These are phyloP conservation scores for Botrytis byssoidea DNA, from an alignment of 2,329 filamentous ascomycete genomes.

Conservation along the genomic window DNA sequence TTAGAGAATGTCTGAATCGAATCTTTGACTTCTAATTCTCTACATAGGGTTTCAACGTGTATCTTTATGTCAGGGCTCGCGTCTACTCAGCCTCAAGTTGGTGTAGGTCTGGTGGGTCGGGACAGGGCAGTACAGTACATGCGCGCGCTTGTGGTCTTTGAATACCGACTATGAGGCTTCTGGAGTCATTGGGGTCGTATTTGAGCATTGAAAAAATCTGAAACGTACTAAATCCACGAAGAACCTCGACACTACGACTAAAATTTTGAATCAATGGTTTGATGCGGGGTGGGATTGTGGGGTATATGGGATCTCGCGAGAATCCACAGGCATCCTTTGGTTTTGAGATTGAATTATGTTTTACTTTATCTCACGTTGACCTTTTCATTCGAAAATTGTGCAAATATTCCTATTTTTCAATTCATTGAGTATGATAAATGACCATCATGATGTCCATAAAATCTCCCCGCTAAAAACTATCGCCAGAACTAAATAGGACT, in stretches of 20 bases:
- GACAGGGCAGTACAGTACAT: background rate
- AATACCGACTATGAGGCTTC: background rate
- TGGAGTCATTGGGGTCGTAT: background rate
- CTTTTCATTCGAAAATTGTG: background rate
- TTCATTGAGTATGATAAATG: background rate
- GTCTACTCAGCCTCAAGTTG: background rate
- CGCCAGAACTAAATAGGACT: background rate
- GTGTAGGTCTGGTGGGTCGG: background rate
- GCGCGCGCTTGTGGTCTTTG: background rate
- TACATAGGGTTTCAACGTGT: background rate
- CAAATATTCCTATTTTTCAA: background rate
- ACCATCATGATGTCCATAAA: background rate
- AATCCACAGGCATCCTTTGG: background rate
- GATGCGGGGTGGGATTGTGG: background rate
- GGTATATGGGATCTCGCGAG: background rate
- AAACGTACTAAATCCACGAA: background rate
- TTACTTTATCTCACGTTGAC: background rate
- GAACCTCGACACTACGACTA: background rate
- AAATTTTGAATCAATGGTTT: background rate
- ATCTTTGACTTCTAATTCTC: background rate
- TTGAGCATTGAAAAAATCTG: background rate
- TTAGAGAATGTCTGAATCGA: background rate
- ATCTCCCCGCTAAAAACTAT: background rate
- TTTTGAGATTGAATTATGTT: no score
- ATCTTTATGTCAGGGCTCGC: background rate